phyloP scores from a whole-genome alignment of 768 basidiomycete genomes.

The Podaxis pistillaris region DNA sequence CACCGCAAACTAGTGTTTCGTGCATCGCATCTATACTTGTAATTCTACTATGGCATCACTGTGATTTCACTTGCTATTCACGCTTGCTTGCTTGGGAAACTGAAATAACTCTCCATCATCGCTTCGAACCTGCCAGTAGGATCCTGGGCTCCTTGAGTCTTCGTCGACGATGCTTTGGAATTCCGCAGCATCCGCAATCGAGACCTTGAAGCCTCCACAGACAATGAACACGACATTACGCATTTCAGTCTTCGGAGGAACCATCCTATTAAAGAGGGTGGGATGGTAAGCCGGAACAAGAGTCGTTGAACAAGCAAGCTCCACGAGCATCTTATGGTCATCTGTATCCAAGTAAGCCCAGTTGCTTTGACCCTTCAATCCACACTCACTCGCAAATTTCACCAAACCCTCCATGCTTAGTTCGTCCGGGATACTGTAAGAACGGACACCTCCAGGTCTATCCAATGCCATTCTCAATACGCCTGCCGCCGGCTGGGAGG shows the following conservation, averaged over 20 bases:
- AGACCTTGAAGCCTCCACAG: slow-evolving; percentile 72
- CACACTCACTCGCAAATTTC: slow-evolving; percentile 54
- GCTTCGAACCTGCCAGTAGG: slow-evolving; percentile 36
- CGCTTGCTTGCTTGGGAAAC: slow-evolving; percentile 21
- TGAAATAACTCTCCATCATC: slow-evolving; percentile 37
- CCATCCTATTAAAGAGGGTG: slow-evolving; percentile 50
- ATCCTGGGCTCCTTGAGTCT: slow-evolving; percentile 25
- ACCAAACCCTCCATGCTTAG: slow-evolving; percentile 61
- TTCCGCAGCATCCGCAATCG: slow-evolving; percentile 47
- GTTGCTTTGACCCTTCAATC: neutral
- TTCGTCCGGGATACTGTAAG: slow-evolving; percentile 65
- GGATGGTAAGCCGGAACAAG: slow-evolving; percentile 64
- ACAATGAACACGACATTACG: slow-evolving; percentile 62
- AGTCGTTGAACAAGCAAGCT: slow-evolving; percentile 73
- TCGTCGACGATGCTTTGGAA: slow-evolving; percentile 42
- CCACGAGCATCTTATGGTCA: slow-evolving; percentile 73
- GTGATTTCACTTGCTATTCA: neutral
- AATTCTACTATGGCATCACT: neutral
- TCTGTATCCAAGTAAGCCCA: slow-evolving; percentile 36
- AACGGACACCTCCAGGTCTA: slow-evolving; percentile 53
- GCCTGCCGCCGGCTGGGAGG: slow-evolving; percentile 58
- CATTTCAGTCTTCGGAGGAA: slow-evolving; percentile 31
- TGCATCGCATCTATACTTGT: neutral
- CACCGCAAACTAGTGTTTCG: neutral
- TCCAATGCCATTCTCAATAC: slow-evolving; percentile 67